Conservation (phyloP, 129 eudicot species). For the Logfia minima region DNA sequence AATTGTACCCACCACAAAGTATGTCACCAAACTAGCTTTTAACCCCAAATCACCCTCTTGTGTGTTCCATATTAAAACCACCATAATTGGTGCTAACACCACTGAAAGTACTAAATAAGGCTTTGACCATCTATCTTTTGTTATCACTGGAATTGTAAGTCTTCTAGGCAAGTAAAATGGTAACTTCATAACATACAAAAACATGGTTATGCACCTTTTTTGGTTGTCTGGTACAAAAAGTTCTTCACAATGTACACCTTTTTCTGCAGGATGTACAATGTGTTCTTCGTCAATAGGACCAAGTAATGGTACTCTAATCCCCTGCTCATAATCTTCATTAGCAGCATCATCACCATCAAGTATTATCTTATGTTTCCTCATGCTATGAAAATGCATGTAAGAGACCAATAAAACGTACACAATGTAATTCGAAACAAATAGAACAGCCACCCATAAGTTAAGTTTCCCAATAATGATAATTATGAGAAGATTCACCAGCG, state of each 20-base stretch:
- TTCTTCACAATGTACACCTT: slow-evolving; percentile 20
- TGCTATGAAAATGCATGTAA: slow-evolving; percentile 42
- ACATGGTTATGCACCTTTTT: slow-evolving; percentile 5
- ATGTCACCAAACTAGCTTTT: slow-evolving; percentile 30
- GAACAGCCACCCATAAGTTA: slow-evolving; percentile 44
- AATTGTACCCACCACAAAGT: slow-evolving; percentile 28
- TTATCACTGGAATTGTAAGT: slow-evolving; percentile 62
- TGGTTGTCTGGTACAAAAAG: not conserved
- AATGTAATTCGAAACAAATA: slow-evolving; percentile 46
- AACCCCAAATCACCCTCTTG: slow-evolving; percentile 26
- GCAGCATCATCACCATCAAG: not conserved
- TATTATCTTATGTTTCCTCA: not conserved
- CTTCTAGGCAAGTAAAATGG: slow-evolving; percentile 67
- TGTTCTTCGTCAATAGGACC: slow-evolving; percentile 51
- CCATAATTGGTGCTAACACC: slow-evolving; percentile 51
- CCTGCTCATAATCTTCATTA: not conserved
- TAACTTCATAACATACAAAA: slow-evolving; percentile 39
- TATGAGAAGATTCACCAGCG: slow-evolving; percentile 41
- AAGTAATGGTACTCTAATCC: slow-evolving; percentile 35
- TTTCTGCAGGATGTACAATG: slow-evolving; percentile 22
- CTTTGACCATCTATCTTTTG: slow-evolving; percentile 67
- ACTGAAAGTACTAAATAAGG: slow-evolving; percentile 48
- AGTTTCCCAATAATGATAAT: slow-evolving; percentile 26
- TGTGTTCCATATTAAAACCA: slow-evolving; percentile 48
- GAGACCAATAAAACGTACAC: slow-evolving; percentile 47